Percentiles rank a stretch among this genome's conserved stretches.
phyloP scores from a whole-genome alignment of 1,284 basidiomycete species.

The Moniliophthora roreri region DNA sequence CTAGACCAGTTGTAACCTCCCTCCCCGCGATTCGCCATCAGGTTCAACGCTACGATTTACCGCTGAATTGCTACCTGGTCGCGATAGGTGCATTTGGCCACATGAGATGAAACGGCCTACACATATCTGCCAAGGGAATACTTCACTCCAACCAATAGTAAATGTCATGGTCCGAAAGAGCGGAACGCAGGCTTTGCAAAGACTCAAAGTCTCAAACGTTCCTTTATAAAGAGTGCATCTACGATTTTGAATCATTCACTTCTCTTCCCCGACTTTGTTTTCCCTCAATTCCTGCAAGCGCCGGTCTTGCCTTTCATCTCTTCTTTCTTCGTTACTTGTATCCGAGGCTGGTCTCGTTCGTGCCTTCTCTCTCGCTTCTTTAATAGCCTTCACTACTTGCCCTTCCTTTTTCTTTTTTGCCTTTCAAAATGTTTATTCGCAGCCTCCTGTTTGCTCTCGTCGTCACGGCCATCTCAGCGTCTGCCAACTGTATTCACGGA shows the following conservation, averaged over 20 bases:
- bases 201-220: neutral
- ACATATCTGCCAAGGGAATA: too few relatives aligned
- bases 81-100: too few relatives aligned
- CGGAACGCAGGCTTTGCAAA: too few relatives aligned
- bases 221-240: neutral
- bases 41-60: too few relatives aligned
- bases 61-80: too few relatives aligned
- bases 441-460: neutral
- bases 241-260: neutral
- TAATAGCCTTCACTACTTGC: neutral
- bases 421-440: neutral
- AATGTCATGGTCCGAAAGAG: too few relatives aligned
- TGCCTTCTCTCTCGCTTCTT: neutral
- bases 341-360: neutral
- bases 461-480: neutral
- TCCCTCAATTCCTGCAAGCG: neutral
- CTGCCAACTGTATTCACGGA: neutral
- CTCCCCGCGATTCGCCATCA: too few relatives aligned
- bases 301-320: neutral
- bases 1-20: too few relatives aligned
- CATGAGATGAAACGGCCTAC: too few relatives aligned
- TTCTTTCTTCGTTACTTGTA: neutral
- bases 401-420: neutral
- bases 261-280: constrained; percentile 1
- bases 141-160: too few relatives aligned